These are phyloP conservation scores for Coemansia sp. DNA, from an alignment of 192 early-diverging fungal species.

Conservation along the genomic window DNA sequence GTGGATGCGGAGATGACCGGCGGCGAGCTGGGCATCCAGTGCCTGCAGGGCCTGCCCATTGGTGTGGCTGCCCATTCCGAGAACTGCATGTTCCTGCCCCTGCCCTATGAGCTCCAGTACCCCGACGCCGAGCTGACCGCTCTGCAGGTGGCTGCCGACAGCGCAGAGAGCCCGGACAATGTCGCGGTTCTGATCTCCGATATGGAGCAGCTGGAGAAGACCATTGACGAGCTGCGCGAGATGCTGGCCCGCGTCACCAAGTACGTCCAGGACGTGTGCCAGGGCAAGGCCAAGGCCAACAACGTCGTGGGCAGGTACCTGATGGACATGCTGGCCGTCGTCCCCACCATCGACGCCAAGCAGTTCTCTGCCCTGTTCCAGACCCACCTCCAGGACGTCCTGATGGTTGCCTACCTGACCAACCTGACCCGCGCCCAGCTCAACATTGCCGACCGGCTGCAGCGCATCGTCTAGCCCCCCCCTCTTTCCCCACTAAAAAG, in stretches of 20 bases:
- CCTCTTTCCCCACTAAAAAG: not conserved
- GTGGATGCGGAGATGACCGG: slow-evolving; percentile 77
- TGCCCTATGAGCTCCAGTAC: slow-evolving; percentile 85
- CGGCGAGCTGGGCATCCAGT: slow-evolving; percentile 67
- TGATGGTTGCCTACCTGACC: slow-evolving; percentile 94
- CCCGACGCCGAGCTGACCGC: slow-evolving; percentile 85
- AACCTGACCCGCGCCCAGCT: slow-evolving; percentile 95
- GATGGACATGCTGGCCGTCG: slow-evolving; percentile 85
- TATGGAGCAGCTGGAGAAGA: slow-evolving; percentile 84
- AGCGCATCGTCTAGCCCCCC: slow-evolving; percentile 57
- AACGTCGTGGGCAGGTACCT: slow-evolving; percentile 88
- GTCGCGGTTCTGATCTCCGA: slow-evolving; percentile 66
- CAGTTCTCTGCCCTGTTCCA: slow-evolving; percentile 93
- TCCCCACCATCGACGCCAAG: slow-evolving; percentile 77
- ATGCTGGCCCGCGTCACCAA: slow-evolving; percentile 79
- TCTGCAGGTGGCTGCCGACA: slow-evolving; percentile 35
- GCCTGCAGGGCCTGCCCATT: slow-evolving; percentile 65
- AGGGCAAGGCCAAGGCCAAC: slow-evolving; percentile 47
- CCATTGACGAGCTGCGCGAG: slow-evolving; percentile 66
- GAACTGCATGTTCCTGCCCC: slow-evolving; percentile 82
- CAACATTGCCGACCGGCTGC: slow-evolving; percentile 85
- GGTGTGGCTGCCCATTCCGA: slow-evolving; percentile 68
- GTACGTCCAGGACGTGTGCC: slow-evolving; percentile 58
- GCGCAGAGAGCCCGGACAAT: slow-evolving; percentile 41
- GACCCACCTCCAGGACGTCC: slow-evolving; percentile 88